A percentile compares a stretch with the other conserved stretches of the same genome.
Conservation (phyloP, 2,329 filamentous ascomycete species). For the Penicillium sp. region DNA sequence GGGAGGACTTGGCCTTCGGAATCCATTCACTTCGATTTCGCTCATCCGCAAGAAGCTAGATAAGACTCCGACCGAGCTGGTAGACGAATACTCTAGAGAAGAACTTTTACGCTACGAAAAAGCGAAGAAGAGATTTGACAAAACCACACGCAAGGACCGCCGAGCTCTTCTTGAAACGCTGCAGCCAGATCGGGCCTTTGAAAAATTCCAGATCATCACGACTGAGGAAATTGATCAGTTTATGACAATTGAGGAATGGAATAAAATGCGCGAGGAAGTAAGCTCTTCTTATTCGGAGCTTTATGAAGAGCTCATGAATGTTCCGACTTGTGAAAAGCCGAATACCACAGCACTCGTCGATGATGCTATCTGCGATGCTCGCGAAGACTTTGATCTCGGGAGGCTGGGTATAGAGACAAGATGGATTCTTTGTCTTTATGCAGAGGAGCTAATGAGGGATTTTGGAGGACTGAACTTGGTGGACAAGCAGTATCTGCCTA, state of each 20-base stretch:
- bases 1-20: constrained; percentile 53
- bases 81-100: constrained; percentile 27
- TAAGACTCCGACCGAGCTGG: constrained; percentile 27
- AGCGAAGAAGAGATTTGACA: constrained; percentile 30
- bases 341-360: constrained; percentile 26
- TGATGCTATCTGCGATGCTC: constrained; percentile 17
- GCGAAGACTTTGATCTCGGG: background rate
- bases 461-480: constrained; percentile 45
- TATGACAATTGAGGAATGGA: constrained; percentile 43
- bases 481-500: constrained; percentile 45
- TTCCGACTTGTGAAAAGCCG: constrained; percentile 25
- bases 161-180: background rate
- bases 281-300: constrained; percentile 17
- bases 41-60: constrained; percentile 37
- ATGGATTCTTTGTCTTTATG: constrained; percentile 45
- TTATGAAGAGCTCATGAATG: constrained; percentile 31
- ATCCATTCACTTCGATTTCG: constrained; percentile 52
- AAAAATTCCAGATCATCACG: constrained; percentile 3
- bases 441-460: constrained; percentile 35
- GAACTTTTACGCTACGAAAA: constrained; percentile 29
- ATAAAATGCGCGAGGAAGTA: constrained; percentile 34
- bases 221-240: constrained; percentile 30
- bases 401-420: constrained; percentile 12
- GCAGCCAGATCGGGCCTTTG: background rate
- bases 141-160: constrained; percentile 11